These are phyloP conservation scores for Licmophora abbreviata DNA, from an alignment of 108 stramenopile genomes.

Conservation along the genomic window DNA sequence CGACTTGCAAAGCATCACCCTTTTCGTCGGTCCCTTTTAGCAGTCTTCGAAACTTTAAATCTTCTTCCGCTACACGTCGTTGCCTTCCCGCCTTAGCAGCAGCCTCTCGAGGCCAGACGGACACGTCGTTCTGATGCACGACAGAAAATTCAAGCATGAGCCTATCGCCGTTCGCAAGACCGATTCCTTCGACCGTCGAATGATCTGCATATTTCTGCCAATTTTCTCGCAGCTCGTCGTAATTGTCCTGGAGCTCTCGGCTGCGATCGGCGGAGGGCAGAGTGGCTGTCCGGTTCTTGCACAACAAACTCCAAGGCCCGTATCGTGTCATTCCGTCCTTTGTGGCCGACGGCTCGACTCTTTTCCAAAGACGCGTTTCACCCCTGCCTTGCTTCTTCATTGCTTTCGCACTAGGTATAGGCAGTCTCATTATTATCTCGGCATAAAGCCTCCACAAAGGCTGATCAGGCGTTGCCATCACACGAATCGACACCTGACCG, in stretches of 20 bases:
- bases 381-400: conserved; percentile 54
- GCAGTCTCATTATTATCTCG: conserved; percentile 58
- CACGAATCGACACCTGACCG: conserved; percentile 67
- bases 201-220: conserved; percentile 68
- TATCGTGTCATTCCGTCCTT: conserved; percentile 38
- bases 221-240: conserved; percentile 37
- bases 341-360: conserved; percentile 20
- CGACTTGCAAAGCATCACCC: conserved; percentile 31
- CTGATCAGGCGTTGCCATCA: conserved; percentile 74
- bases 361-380: conserved; percentile 63
- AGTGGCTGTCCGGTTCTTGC: conserved; percentile 56
- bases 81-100: conserved; percentile 77
- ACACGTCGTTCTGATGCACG: conserved; percentile 42
- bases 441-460: conserved; percentile 74
- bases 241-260: conserved; percentile 13
- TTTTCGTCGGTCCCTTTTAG: conserved; percentile 53
- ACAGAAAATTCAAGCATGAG: conserved; percentile 73
- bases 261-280: conserved; percentile 17
- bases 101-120: conserved; percentile 80
- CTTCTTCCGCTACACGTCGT: conserved; percentile 60
- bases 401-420: conserved; percentile 47
- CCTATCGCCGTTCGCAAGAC: conserved; percentile 53
- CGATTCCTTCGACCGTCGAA: conserved; percentile 57
- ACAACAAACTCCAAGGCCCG: conserved; percentile 77
- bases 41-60: conserved; percentile 47